Evolutionary conservation across 2,329 filamentous ascomycete genomes (phyloP).

Genomic region (Trichophyton rubrum): DNA sequence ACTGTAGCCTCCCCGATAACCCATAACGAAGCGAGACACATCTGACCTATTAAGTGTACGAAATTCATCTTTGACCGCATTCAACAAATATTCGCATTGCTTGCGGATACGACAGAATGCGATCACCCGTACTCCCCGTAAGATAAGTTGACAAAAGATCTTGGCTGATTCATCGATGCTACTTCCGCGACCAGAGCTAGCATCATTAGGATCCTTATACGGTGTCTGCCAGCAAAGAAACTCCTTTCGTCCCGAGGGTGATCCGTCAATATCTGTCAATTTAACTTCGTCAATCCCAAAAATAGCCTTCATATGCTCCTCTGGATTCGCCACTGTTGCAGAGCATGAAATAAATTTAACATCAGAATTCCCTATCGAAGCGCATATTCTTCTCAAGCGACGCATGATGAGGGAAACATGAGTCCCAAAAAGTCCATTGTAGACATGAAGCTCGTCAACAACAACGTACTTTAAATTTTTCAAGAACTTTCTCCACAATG

Average conservation of each 20-base stretch:
- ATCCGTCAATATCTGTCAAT: slow-evolving; percentile 82
- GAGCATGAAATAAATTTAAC: slow-evolving; percentile 93
- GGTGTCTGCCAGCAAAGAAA: slow-evolving; percentile 98
- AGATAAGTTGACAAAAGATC: slow-evolving; percentile 76
- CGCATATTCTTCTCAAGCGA: slow-evolving; percentile 72
- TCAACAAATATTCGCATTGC: slow-evolving; percentile 73
- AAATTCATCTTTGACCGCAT: slow-evolving; percentile 67
- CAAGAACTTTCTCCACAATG: slow-evolving; percentile 77
- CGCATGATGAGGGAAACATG: slow-evolving; percentile 95
- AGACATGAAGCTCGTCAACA: slow-evolving; percentile 84
- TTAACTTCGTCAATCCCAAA: slow-evolving; percentile 75
- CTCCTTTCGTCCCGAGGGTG: slow-evolving; percentile 82
- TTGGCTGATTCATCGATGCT: slow-evolving; percentile 75
- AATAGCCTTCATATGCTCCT: slow-evolving; percentile 84
- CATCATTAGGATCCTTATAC: slow-evolving; percentile 77
- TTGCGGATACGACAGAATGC: slow-evolving; percentile 83
- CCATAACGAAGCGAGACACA: slow-evolving; percentile 72
- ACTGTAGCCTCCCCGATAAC: slow-evolving; percentile 89
- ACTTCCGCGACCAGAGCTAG: slow-evolving; percentile 72
- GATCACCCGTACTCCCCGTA: slow-evolving; percentile 81
- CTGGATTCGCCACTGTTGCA: slow-evolving; percentile 85
- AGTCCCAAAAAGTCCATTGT: slow-evolving; percentile 87
- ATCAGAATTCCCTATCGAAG: slow-evolving; percentile 71
- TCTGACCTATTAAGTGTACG: slow-evolving; percentile 59
- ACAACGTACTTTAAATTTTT: slow-evolving; percentile 84